Base-by-base conservation (phyloP, 2,329 filamentous ascomycete genomes). In the Alternaria tenuissima region DNA sequence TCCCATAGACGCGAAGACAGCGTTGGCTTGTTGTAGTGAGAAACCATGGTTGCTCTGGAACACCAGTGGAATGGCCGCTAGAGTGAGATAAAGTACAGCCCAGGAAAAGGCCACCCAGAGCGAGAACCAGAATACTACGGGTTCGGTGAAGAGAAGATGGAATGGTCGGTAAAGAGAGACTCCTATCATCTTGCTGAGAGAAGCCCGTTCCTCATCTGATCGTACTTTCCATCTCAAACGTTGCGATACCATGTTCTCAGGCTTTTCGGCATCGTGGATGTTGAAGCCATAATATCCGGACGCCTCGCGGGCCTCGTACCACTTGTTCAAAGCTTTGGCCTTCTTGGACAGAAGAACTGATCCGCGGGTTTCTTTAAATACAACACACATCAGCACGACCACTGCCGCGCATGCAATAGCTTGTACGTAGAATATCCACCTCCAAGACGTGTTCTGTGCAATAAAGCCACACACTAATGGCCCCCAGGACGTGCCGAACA, bases 371-470 rank as follows among this genome's bases (percentile, higher is more conserved):
- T 97, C 94, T 44, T 88, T 87, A 79, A 97, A 94, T 56, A 92
- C 86, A 5, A 91, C 55, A 11, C 86, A 83, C 22, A 96, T 85
- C 1, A 88, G 79, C 1, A 87, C 66, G 55, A 93, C 85, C 46
- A 95, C 77, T 1, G 88, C 75, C 0, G 83, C 88, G 55, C 89
- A 87, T 22, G 86, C 80, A 46, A 97, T 93, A 7, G 88, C 87
- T 68, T 97, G 94, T 28, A 94, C 84, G 85, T 93, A 96, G 76
- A 96, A 96, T 0, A 94, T 87, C 93, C 93, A 97, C 63, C 92
- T 87, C 92, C 92, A 96, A 5, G 80, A 84, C 1, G 87, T 83
- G 52, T 87, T 83, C 36, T 91, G 81, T 0, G 89, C 87, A 63
- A 97, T 87, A 46, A 89, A 87, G 0, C 91, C 87, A 5, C 86